These are phyloP conservation scores for Pichia cabralensis DNA, from an alignment of 805 yeast genomes.

Conservation along the genomic window DNA sequence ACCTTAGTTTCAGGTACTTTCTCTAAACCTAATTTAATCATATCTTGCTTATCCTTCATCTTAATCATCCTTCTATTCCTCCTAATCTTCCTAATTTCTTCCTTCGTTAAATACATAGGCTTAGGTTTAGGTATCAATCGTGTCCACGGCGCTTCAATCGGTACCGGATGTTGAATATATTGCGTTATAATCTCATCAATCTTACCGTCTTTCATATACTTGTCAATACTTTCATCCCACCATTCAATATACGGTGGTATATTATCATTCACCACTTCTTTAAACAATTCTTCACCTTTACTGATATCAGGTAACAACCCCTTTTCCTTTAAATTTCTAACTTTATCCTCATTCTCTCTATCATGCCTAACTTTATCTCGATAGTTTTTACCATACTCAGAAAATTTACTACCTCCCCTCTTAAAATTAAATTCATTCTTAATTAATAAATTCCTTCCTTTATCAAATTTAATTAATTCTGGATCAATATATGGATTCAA, in stretches of 20 bases:
- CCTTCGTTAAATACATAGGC: constrained; percentile 58
- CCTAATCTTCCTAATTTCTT: constrained; percentile 66
- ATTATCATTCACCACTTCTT: constrained; percentile 24
- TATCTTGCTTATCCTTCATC: constrained; percentile 65
- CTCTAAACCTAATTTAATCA: constrained; percentile 69
- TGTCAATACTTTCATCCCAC: constrained; percentile 60
- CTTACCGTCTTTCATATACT: constrained; percentile 23
- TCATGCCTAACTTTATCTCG: constrained; percentile 31
- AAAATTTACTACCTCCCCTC: too few species aligned
- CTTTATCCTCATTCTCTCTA: constrained; percentile 22
- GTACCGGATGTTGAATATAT: constrained; percentile 80
- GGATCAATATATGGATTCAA: constrained; percentile 27
- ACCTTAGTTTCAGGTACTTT: constrained; percentile 89
- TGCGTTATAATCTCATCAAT: constrained; percentile 45
- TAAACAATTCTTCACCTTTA: constrained; percentile 38
- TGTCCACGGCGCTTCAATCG: constrained; percentile 51
- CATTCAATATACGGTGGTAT: constrained; percentile 68
- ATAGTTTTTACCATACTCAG: too few species aligned
- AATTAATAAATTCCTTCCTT: too few species aligned
- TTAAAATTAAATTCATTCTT: too few species aligned
- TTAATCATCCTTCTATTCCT: constrained; percentile 54
- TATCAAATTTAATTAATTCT: too few species aligned
- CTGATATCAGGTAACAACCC: constrained; percentile 42
- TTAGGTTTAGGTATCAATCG: constrained; percentile 29
- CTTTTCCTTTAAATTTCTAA: constrained; percentile 23